Evolutionary conservation across 805 yeast genomes (phyloP).

Genomic region (Saccharomyces eubayanus): DNA sequence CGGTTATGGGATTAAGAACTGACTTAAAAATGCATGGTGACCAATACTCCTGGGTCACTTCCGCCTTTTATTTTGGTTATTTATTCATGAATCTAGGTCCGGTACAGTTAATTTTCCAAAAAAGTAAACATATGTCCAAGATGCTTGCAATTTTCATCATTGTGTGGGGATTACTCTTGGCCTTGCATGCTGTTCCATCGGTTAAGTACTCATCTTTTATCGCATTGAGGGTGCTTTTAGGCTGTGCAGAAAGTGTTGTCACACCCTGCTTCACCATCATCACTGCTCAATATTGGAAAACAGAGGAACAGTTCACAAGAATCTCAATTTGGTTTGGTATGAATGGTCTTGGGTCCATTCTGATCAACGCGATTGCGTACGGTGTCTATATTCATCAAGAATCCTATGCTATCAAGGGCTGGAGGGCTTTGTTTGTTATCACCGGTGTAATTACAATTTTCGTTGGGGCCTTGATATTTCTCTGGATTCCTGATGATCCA

Average conservation of each 20-base stretch:
- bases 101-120: conserved; percentile 35
- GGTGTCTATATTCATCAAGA: conserved; percentile 37
- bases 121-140: conserved; percentile 45
- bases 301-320: conserved; percentile 38
- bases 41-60: conserved; percentile 48
- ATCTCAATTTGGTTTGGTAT: conserved; percentile 39
- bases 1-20: conserved; percentile 42
- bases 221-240: conserved; percentile 42
- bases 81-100: conserved; percentile 42
- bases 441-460: conserved; percentile 52
- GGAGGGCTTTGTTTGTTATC: conserved; percentile 54
- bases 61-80: conserved; percentile 59
- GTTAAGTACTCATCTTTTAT: conserved; percentile 39
- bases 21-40: conserved; percentile 39
- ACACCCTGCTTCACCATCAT: conserved; percentile 51
- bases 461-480: conserved; percentile 38
- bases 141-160: conserved; percentile 41
- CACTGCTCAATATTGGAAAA: conserved; percentile 52
- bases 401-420: conserved; percentile 39
- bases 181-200: conserved; percentile 43
- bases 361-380: conserved; percentile 49
- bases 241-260: conserved; percentile 44
- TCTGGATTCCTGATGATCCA: conserved; percentile 53
- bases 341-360: conserved; percentile 40
- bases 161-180: conserved; percentile 55